Base-by-base conservation (phyloP, 805 yeast genomes). In the Candida verbasci region DNA sequence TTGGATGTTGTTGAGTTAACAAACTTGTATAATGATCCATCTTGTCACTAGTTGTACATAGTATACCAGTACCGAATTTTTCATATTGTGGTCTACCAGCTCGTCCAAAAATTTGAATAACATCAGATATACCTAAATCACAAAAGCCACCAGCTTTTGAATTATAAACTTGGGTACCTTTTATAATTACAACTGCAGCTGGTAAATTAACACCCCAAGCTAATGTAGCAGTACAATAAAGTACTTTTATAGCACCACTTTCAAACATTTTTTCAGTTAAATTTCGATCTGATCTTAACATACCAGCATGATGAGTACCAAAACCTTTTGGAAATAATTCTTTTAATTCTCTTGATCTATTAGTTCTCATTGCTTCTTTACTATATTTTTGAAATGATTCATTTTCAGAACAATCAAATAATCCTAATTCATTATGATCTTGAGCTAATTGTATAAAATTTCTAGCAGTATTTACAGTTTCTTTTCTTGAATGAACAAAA, bases 121-220 rank as follows among this genome's bases (percentile, higher is more conserved):
- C 96, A 63, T 93, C 99, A 0, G 96, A 84, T 12, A 93, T 91
- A 1, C 97, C 97, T 26, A 94, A 66, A 54, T 93, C 98, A 2
- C 82, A 77, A 52, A 80, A 86, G 0, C 98, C 98, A 72, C 98
- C 98, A 36, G 82, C 83, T 55, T 89, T 86, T 0, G 97, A 74
- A 55, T 93, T 95, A 54, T 93, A 93, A 0, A 93, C 88, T 53
- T 91, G 96, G 0, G 99, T 93, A 0, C 99, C 99, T 52, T 93
- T 93, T 22, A 93, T 80, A 44, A 93, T 86, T 15, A 93, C 99
- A 27, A 88, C 96, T 1, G 96, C 97, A 6, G 98, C 98, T 2
- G 99, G 98, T 41, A 93, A 68, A 54, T 93, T 93, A 14, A 93
- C 97, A 74, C 99, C 99, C 99, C 99, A 93, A 0, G 99, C 99